Conservation (phyloP, 306 rosid genomes). For the Datisca glomerata region DNA sequence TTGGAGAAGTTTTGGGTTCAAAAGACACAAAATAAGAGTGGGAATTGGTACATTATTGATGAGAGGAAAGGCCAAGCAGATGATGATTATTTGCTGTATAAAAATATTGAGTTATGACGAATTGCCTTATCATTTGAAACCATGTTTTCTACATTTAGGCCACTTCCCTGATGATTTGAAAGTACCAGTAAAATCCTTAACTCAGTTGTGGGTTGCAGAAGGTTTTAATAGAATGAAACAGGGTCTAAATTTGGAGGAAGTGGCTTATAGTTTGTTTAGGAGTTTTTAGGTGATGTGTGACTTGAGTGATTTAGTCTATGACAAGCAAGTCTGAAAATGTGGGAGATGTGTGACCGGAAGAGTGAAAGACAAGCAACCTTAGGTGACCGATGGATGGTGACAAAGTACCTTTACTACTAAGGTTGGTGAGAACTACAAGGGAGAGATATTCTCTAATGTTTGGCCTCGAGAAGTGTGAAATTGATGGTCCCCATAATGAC, state of each 20-base stretch:
- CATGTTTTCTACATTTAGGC: conserved; percentile 12
- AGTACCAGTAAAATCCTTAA: conserved; percentile 2
- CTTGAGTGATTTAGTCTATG: too few species aligned
- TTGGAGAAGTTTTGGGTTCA: conserved; percentile 1
- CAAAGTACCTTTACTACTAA: too few species aligned
- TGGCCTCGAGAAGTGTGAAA: too few species aligned
- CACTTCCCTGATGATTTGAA: conserved; percentile 3
- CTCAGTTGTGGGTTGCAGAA: conserved; percentile 11
- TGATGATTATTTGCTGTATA: neutral
- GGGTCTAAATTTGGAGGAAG: conserved; percentile 22
- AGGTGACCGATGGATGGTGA: too few species aligned
- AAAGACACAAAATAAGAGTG: neutral
- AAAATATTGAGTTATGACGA: conserved; percentile 10
- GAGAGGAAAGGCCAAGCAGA: neutral
- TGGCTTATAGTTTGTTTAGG: too few species aligned
- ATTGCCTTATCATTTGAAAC: conserved; percentile 9
- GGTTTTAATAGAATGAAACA: conserved; percentile 18
- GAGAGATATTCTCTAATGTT: too few species aligned
- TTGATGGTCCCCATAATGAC: too few species aligned
- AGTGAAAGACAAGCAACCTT: too few species aligned
- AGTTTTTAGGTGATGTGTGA: too few species aligned
- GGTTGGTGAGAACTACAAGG: too few species aligned
- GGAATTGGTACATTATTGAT: neutral
- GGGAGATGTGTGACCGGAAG: too few species aligned
- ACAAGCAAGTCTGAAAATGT: too few species aligned